Percentiles rank a stretch among this genome's conserved stretches.
phyloP scores from a whole-genome alignment of 352 stramenopile genomes.

The Phytophthora gonapodyides region DNA sequence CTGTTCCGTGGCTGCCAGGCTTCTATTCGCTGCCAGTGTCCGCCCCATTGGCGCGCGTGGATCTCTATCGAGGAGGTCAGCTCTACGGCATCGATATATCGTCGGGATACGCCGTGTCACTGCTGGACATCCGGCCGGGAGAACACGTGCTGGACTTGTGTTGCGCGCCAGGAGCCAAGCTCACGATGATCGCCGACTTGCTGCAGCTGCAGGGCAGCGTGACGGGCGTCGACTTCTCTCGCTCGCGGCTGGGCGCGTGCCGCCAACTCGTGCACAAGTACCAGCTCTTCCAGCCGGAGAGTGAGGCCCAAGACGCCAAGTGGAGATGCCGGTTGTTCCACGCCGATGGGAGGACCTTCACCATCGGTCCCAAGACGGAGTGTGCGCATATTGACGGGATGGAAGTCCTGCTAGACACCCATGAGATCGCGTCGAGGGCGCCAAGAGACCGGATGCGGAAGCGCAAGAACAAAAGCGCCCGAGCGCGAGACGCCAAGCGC shows the following conservation, averaged over 20 bases:
- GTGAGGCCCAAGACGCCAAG: background rate
- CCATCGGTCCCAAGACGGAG: constrained; percentile 57
- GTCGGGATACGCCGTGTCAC: constrained; percentile 70
- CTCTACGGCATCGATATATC: constrained; percentile 88
- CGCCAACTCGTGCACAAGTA: constrained; percentile 94
- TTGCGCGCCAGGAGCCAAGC: constrained; percentile 92
- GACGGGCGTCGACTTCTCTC: constrained; percentile 89
- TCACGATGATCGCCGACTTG: constrained; percentile 91
- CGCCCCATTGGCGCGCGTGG: constrained; percentile 47
- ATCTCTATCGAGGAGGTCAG: constrained; percentile 54
- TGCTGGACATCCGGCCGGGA: constrained; percentile 65
- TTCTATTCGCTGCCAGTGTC: constrained; percentile 71
- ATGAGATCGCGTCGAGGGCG: constrained; percentile 59
- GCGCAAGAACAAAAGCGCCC: constrained; percentile 92
- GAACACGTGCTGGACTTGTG: constrained; percentile 94
- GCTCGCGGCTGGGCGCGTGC: constrained; percentile 80
- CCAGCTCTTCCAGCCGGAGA: constrained; percentile 60
- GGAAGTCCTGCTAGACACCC: constrained; percentile 68
- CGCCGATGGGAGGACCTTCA: constrained; percentile 79
- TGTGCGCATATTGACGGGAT: constrained; percentile 40
- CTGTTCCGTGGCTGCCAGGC: constrained; percentile 54
- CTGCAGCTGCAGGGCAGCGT: constrained; percentile 61
- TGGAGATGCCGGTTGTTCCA: constrained; percentile 82
- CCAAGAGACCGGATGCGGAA: constrained; percentile 70
- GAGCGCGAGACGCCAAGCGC: constrained; percentile 57